Evolutionary conservation across 139 green algal species (phyloP).

Genomic region (Chlorella vulgaris): DNA sequence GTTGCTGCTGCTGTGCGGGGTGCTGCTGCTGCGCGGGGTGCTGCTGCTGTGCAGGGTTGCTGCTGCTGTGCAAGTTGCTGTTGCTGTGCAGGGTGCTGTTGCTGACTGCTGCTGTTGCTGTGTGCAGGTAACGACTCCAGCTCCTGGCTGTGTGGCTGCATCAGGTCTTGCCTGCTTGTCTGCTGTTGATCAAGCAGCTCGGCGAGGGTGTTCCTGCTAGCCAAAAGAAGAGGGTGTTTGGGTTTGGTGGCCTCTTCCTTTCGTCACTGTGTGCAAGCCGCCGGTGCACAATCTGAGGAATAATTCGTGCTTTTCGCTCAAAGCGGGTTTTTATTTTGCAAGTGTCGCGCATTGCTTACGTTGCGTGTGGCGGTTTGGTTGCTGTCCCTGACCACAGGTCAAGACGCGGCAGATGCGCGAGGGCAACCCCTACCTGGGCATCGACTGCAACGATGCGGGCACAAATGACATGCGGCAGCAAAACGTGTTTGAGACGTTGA

Average conservation of each 20-base stretch:
- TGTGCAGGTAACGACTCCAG: not conserved
- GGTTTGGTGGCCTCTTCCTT: not conserved
- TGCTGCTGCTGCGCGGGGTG: not conserved
- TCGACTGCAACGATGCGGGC: slow-evolving; percentile 97
- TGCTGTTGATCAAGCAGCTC: too few species aligned
- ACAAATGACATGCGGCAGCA: slow-evolving; percentile 99
- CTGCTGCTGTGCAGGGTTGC: not conserved
- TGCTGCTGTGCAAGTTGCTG: not conserved
- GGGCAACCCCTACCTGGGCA: slow-evolving; percentile 90
- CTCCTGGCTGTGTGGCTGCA: too few species aligned
- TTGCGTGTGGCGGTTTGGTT: not conserved
- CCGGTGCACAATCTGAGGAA: too few species aligned
- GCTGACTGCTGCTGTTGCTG: not conserved
- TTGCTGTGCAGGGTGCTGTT: not conserved
- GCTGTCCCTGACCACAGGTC: slow-evolving; percentile 60
- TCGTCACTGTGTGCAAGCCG: too few species aligned
- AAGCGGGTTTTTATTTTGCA: too few species aligned
- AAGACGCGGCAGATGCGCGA: slow-evolving; percentile 79
- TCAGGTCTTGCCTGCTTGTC: too few species aligned
- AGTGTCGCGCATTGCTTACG: not conserved
- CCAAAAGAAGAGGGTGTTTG: not conserved
- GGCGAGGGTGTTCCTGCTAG: too few species aligned
- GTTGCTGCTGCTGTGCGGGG: not conserved
- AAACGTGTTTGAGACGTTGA: slow-evolving; percentile 98
- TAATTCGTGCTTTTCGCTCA: too few species aligned